Base-by-base conservation (phyloP, 2,329 filamentous ascomycete genomes). In the Parascedosporium putredinis region DNA sequence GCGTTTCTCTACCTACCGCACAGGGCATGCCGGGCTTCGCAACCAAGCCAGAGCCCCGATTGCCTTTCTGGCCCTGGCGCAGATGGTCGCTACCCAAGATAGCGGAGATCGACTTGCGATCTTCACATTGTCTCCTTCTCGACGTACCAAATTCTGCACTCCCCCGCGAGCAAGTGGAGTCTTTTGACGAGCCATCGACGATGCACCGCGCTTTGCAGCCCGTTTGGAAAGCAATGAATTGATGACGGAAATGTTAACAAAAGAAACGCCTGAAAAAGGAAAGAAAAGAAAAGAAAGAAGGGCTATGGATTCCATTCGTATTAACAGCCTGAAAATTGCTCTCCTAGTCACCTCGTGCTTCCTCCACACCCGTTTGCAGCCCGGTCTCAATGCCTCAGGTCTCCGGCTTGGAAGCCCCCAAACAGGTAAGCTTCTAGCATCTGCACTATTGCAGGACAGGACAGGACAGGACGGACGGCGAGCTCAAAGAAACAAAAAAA, bases 1-100 rank as follows among this genome's bases (percentile, higher is more conserved):
- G n/a, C n/a, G n/a, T n/a, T 23, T 42, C 14, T 23, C 20, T 47
- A 31, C 45, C 23, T 47, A 9, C 18, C 23, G 18, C 29, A n/a
- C 20, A 38, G 46, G 27, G n/a, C 33, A 25, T 6, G 27, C 12
- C 7, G 36, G 20, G 38, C 23, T n/a, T 10, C 23, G 38, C 33
- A 14, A 48, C 22, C 20, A 38, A 48, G 38, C 5, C 16, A 14
- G 36, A 43, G 16, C 3, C 20, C 24, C 25, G 47, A 36, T 49
- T 49, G 24, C 47, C 34, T 29, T 43, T 42, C 47, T 49, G 36
- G 36, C 47, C 36, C 20, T 22, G n/a, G 23, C 47, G 47, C 36
- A 49, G 36, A 31, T 49, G 36, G 33, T 25, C 33, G 31, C 46
- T 48, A 29, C 33, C 46, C 24, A 16, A 25, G 46, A 12, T 12